Percentiles rank a stretch among this genome's conserved stretches.
Conservation (phyloP, 2,329 filamentous ascomycete genomes). For the Talaromyces islandicus region DNA sequence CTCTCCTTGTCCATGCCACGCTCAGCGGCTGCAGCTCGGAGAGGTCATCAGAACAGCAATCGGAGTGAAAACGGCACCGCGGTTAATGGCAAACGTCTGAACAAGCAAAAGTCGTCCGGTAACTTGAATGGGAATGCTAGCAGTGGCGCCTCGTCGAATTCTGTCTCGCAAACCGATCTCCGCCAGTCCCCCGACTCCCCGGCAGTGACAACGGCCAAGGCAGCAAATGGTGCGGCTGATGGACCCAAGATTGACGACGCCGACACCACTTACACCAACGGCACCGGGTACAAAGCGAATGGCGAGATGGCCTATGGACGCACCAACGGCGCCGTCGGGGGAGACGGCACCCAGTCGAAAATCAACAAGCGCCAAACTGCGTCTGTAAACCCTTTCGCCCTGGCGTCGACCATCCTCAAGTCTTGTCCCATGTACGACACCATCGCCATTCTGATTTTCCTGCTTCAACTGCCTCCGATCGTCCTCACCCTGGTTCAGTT, state of each 20-base stretch:
- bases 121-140: slow-evolving; percentile 48
- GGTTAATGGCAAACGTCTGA: slow-evolving; percentile 66
- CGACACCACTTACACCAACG: slow-evolving; percentile 29
- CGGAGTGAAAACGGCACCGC: slow-evolving; percentile 85
- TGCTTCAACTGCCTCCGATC: slow-evolving; percentile 85
- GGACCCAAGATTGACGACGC: slow-evolving; percentile 28
- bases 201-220: slow-evolving; percentile 20
- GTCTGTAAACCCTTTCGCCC: slow-evolving; percentile 65
- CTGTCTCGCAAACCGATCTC: slow-evolving; percentile 35
- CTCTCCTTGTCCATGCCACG: slow-evolving; percentile 45
- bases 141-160: slow-evolving; percentile 34
- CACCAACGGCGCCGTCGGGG: slow-evolving; percentile 24
- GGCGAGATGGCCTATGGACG: slow-evolving; percentile 31
- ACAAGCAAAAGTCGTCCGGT: slow-evolving; percentile 52
- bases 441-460: slow-evolving; percentile 90
- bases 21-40: slow-evolving; percentile 43
- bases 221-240: slow-evolving; percentile 23
- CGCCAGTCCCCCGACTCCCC: slow-evolving; percentile 32
- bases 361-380: slow-evolving; percentile 30
- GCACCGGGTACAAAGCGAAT: slow-evolving; percentile 29
- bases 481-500: slow-evolving; percentile 85
- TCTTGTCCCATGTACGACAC: slow-evolving; percentile 91
- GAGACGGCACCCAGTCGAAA: slow-evolving; percentile 26
- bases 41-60: slow-evolving; percentile 58
- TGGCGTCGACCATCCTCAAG: slow-evolving; percentile 79